Conservation (phyloP, 2,329 filamentous ascomycete genomes). For the Paraphoma sp. region DNA sequence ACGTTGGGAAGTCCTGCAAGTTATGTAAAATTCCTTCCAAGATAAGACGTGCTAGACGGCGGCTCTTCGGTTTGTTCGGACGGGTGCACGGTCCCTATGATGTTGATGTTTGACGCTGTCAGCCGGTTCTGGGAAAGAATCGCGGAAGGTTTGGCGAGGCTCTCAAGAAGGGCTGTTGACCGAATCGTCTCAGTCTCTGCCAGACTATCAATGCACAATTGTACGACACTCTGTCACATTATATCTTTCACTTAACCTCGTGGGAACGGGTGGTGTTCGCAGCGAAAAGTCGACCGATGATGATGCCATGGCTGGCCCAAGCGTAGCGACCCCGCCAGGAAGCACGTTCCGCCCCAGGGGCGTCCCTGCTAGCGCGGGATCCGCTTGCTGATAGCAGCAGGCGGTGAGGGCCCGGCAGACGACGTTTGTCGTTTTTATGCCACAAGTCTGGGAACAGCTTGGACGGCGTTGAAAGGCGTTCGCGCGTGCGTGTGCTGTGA, state of each 20-base stretch:
- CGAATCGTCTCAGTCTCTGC: too few relatives aligned
- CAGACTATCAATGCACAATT: neutral
- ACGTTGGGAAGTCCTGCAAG: constrained; percentile 28
- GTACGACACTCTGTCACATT: neutral
- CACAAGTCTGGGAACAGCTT: neutral
- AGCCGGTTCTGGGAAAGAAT: neutral
- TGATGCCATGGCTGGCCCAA: neutral
- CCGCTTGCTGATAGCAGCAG: neutral
- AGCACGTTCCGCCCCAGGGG: neutral
- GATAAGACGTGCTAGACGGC: constrained; percentile 35
- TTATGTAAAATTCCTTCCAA: constrained; percentile 35
- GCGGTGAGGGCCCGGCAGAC: constrained; percentile 6
- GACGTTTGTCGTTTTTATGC: constrained; percentile 3
- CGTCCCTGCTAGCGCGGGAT: neutral
- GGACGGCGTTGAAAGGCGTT: neutral
- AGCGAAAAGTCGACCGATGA: neutral
- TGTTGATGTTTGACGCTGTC: constrained; percentile 3
- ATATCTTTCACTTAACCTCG: neutral
- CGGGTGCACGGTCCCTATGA: constrained; percentile 26
- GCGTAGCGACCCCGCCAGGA: neutral
- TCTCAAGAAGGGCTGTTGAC: neutral
- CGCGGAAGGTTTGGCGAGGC: neutral
- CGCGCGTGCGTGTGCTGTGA: neutral
- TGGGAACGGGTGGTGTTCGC: neutral
- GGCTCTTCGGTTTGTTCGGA: constrained; percentile 29